Conservation (phyloP, 176 grass and related monocot genomes). For the Oryza punctata region DNA sequence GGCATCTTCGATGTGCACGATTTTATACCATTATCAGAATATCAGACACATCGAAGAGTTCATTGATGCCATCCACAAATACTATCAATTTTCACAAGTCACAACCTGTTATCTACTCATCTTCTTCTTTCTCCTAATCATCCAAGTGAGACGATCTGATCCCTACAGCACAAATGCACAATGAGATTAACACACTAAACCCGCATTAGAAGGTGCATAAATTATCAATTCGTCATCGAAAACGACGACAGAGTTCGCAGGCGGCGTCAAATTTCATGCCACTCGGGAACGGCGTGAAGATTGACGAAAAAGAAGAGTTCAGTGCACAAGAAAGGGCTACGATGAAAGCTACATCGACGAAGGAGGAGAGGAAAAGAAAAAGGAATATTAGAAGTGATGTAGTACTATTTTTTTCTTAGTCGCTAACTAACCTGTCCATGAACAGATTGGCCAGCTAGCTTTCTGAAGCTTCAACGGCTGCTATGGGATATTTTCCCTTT, state of each 20-base stretch:
- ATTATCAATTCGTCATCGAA: background rate
- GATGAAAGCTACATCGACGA: background rate
- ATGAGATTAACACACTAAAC: background rate
- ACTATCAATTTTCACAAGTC: background rate
- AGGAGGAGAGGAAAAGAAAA: background rate
- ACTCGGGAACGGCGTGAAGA: background rate
- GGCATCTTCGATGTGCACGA: constrained; percentile 23
- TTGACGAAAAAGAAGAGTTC: background rate
- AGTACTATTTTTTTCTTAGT: background rate
- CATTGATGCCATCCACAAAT: background rate
- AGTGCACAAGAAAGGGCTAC: background rate
- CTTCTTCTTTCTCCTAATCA: background rate
- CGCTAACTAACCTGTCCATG: constrained; percentile 10
- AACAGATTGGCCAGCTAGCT: background rate
- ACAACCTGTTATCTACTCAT: background rate
- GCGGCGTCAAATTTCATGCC: constrained; percentile 22
- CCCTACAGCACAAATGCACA: background rate
- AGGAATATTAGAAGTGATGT: background rate
- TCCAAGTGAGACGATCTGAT: background rate
- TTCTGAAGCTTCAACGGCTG: background rate
- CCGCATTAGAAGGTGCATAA: background rate
- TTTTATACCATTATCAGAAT: background rate
- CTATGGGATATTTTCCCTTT: background rate
- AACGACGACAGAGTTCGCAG: background rate
- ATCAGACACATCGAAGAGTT: background rate